A percentile compares a stretch with the other conserved stretches of the same genome.
Conservation (phyloP, 2,329 filamentous ascomycete genomes). For the Colletotrichum tofieldiae region DNA sequence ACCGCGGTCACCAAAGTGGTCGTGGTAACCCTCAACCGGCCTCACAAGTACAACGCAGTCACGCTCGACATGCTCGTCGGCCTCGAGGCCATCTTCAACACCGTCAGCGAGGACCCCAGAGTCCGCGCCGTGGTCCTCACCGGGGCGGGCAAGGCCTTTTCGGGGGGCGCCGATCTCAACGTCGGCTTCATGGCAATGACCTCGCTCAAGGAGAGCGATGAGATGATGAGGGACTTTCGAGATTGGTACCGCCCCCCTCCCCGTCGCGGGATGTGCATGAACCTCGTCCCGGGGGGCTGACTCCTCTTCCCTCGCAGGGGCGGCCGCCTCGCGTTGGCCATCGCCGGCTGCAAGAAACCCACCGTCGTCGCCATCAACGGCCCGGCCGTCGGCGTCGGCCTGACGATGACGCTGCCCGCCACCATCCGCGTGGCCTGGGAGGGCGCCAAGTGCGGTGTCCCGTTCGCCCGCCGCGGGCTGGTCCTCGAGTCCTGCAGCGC, state of each 20-base stretch:
- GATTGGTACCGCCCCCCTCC: neutral
- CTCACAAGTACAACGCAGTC: slow-evolving; percentile 78
- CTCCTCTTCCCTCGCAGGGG: slow-evolving; percentile 60
- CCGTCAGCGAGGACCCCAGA: slow-evolving; percentile 8
- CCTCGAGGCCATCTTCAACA: slow-evolving; percentile 66
- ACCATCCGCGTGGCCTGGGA: slow-evolving; percentile 68
- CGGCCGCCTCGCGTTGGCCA: slow-evolving; percentile 67
- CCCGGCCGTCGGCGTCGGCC: slow-evolving; percentile 71
- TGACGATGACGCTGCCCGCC: slow-evolving; percentile 73
- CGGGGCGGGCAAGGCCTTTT: slow-evolving; percentile 7
- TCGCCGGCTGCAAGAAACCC: slow-evolving; percentile 71
- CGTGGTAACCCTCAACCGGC: slow-evolving; percentile 76
- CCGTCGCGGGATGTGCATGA: neutral
- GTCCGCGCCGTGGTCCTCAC: neutral
- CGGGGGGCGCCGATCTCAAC: neutral
- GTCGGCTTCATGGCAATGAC: neutral
- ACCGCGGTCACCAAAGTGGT: slow-evolving; percentile 72
- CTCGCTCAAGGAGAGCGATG: slow-evolving; percentile 1
- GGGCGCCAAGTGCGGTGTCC: slow-evolving; percentile 79
- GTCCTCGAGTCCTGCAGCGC: slow-evolving; percentile 80
- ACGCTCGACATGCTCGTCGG: slow-evolving; percentile 75
- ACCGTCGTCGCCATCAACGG: slow-evolving; percentile 73
- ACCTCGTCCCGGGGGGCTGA: too few species aligned
- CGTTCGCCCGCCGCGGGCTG: slow-evolving; percentile 80
- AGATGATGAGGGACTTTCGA: neutral